Conservation (phyloP, 2,329 filamentous ascomycete genomes). For the Stachybotrys chartarum region DNA sequence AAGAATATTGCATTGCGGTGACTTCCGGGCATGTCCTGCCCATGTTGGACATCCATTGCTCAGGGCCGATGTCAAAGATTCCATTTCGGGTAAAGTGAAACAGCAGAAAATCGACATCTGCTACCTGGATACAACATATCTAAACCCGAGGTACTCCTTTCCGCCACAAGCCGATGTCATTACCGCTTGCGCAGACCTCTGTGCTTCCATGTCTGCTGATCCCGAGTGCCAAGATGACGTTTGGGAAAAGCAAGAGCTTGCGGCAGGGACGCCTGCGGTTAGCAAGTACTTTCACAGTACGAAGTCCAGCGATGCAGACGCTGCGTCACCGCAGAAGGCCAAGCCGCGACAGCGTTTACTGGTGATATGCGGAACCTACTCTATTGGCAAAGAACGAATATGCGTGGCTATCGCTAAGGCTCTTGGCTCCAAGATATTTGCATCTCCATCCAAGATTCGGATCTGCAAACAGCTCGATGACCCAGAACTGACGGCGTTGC, state of each 20-base stretch:
- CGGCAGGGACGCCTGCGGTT: slow-evolving; percentile 34
- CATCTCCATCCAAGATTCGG: slow-evolving; percentile 71
- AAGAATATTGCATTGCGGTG: slow-evolving; percentile 87
- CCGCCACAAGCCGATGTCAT: slow-evolving; percentile 86
- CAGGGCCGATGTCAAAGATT: slow-evolving; percentile 65
- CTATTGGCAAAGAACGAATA: slow-evolving; percentile 94
- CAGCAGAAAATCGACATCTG: slow-evolving; percentile 92
- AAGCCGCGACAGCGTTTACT: slow-evolving; percentile 56
- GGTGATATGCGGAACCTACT: slow-evolving; percentile 93
- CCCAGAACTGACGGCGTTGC: slow-evolving; percentile 65
- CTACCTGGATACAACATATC: slow-evolving; percentile 95
- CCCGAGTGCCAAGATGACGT: slow-evolving; percentile 39
- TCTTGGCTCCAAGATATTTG: slow-evolving; percentile 82
- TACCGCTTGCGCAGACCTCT: slow-evolving; percentile 78
- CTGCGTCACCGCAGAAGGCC: slow-evolving; percentile 16
- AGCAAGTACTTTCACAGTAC: slow-evolving; percentile 45
- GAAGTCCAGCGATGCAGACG: slow-evolving; percentile 19
- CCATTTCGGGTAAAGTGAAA: slow-evolving; percentile 59
- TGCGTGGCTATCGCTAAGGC: slow-evolving; percentile 88
- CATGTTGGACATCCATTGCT: slow-evolving; percentile 80
- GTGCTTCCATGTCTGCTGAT: slow-evolving; percentile 66
- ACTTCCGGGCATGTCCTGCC: slow-evolving; percentile 83
- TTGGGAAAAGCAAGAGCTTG: slow-evolving; percentile 37
- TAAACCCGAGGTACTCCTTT: slow-evolving; percentile 93
- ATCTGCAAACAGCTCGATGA: slow-evolving; percentile 84